Base-by-base conservation (phyloP, 2,329 filamentous ascomycete genomes). In the Pseudonectria foliicola region DNA sequence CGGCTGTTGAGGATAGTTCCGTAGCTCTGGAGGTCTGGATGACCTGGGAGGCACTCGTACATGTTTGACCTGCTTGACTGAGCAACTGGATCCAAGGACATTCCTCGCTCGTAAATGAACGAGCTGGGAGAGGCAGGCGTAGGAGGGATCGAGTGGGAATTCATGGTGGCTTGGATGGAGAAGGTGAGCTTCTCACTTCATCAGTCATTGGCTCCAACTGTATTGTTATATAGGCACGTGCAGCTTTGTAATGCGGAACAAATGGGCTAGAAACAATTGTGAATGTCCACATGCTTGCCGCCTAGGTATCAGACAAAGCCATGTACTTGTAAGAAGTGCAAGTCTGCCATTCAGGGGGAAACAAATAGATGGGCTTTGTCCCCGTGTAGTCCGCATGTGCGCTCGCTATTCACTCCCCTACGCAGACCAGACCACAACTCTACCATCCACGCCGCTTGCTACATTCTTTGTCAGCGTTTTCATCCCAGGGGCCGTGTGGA, bases 391-490 rank as follows among this genome's bases (percentile, higher is more conserved):
- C 37, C 31, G 13, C 10, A 13, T 37, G 15, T 15, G 11, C 23
- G 14, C 28, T 29, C 39, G 16, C 38, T 11, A 26, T 8, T 18
- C 21, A 13, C 29, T 21, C 10, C 34, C 56, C 57, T 77, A 87
- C 33, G 71, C 68, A 46, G 71, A 72, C 85, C 85, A 92, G 48
- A 92, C 77, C 33, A 90, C 85, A 48, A 92, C 69, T 53, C 85
- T 77, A 44, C 85, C 85, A 58, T 92, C 85, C 35, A 92, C 83
- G 47, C 85, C 85, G 59, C 81, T 88, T 45, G 84, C 83, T 88
- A 18, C 23, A 34, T 31, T 29, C 13, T 34, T 37, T 39, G 40
- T 59, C 39, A 59, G 53, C 31, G 59, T 53, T 6, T 8, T 6
- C 18, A 21, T 21, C 5, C 5, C 8, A 8, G 5, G 18, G 5